Evolutionary conservation across 163 green algal genomes (phyloP), one percentile per base, ranked within the genome.

Genomic region (Chlamydomonas reinhardtii): DNA sequence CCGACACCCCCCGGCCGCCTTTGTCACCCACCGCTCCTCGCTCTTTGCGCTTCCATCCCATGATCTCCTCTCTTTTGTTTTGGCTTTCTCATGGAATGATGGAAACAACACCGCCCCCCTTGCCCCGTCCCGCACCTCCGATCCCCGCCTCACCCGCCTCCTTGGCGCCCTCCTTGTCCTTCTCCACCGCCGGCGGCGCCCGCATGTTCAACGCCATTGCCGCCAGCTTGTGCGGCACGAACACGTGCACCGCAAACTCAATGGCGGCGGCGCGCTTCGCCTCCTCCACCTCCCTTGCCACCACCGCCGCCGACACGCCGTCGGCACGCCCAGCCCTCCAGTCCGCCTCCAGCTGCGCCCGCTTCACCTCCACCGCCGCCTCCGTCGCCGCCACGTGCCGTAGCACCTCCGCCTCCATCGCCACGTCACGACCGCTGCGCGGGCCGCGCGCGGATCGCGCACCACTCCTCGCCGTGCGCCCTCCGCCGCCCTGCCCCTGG

Each of bases 161-260:
- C 39, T 56, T 56, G 48, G 48, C 11, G 48, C 56, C 32, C 34
- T 31, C 32, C 74, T 43, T 62, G 61, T 15, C 59, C 4, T 0
- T 35, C 31, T 22, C 32, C 54, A 1, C 61, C 2, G 29, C 15
- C 75, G 22, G 2, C 35, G 68, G 61, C 32, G 31, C 37, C 19
- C 37, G 69, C n/a, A 79, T 62, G 35, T 86, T 73, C 3, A 78
- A 70, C 29, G 86, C 86, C 87, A 91, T 91, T 8, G 54, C 24
- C 34, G 86, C 62, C 31, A 91, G 52, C 74, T 88, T 88, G 17
- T 76, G 74, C 25, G 87, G 87, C 5, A 91, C 59, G 39, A 91
- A 75, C 29, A 64, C 32, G 37, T 83, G 69, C 0, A 91, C 43
- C 11, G 86, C 62, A 31, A 91, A 88, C 3, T 91, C 81, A 6